Evolutionary conservation across 371 early-diverging fungal species (phyloP).

Genomic region (Mucor lusitanicus): DNA sequence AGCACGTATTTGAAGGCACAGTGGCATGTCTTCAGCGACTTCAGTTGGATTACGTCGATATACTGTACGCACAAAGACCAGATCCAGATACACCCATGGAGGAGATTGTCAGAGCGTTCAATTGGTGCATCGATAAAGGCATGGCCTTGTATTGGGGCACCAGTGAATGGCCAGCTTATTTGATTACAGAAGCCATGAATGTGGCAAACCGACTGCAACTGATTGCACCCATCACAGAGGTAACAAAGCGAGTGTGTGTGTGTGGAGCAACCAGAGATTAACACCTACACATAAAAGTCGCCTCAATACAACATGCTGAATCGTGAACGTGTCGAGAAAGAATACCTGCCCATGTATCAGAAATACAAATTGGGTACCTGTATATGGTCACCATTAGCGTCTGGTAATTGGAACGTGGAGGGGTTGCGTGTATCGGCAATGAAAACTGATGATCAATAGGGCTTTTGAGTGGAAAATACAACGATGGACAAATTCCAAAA

Average conservation of each 20-base stretch:
- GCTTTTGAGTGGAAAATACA: slow-evolving; percentile 80
- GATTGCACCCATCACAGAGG: slow-evolving; percentile 69
- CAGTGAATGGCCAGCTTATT: slow-evolving; percentile 83
- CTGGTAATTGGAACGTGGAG: slow-evolving; percentile 38
- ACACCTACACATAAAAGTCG: slow-evolving; percentile 53
- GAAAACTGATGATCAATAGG: slow-evolving; percentile 17
- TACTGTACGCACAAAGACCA: slow-evolving; percentile 85
- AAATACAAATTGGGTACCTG: slow-evolving; percentile 75
- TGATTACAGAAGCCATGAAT: slow-evolving; percentile 76
- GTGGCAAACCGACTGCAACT: slow-evolving; percentile 71
- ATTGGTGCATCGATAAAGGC: slow-evolving; percentile 82
- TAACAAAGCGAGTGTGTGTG: too few relatives aligned
- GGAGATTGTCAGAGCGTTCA: slow-evolving; percentile 87
- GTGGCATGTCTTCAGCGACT: slow-evolving; percentile 75
- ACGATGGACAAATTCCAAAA: slow-evolving; percentile 65
- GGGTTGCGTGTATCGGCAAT: too few relatives aligned
- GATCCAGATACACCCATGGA: slow-evolving; percentile 78
- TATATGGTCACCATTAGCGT: slow-evolving; percentile 83
- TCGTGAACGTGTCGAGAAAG: slow-evolving; percentile 79
- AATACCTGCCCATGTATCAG: slow-evolving; percentile 75
- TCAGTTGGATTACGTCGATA: slow-evolving; percentile 80
- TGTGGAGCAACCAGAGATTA: too few relatives aligned
- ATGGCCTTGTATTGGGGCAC: slow-evolving; percentile 89
- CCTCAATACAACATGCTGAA: slow-evolving; percentile 89
- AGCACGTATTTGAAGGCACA: slow-evolving; percentile 86